Evolutionary conservation across 805 yeast species (phyloP), one percentile per base, ranked within the genome.

Genomic region (Saturnispora quitensis): DNA sequence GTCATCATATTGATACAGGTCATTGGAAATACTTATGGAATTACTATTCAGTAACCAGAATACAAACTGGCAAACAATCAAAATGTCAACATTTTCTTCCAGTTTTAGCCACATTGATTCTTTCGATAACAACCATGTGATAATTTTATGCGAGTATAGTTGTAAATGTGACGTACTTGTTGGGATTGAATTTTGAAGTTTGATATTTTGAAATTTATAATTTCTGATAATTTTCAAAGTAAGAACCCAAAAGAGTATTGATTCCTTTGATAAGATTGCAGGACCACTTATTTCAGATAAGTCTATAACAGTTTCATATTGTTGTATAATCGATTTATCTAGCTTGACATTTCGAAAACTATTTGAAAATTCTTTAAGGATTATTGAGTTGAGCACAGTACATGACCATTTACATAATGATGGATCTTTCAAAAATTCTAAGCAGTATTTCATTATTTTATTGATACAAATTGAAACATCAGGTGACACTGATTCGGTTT

Each of bases 221-320:
- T 60, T 61, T 34, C 64, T 66, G 17, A 76, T 69, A 9, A 75
- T 59, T 3, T 62, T 60, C 15, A 72, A 62, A 3, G 77, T 55
- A 0, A 69, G 56, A 48, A 69, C 64, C 90, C 90, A 84, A 55
- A 84, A 78, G 13, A 61, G 56, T 28, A 79, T 65, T 3, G 84
- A 68, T 46, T 74, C 78, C 43, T 74, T 67, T 45, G 74, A 69
- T 1, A 82, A 49, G 1, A 55, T 24, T 1, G 65, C 60, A 2
- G 93, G 91, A 0, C 91, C 91, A 61, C 76, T 77, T 0, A 81
- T 67, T 44, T 78, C 84, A 0, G 86, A 67, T 5, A 76, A 60
- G 36, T 81, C 84, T 45, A 77, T 65, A 1, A 80, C 49, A 28
- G 75, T 75, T 42, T 74, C 76, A 33, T 81, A 62, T 54, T 76